Percentiles rank a stretch among this genome's conserved stretches.
phyloP scores from a whole-genome alignment of 2,329 filamentous ascomycete genomes.

The Fusarium sp. region DNA sequence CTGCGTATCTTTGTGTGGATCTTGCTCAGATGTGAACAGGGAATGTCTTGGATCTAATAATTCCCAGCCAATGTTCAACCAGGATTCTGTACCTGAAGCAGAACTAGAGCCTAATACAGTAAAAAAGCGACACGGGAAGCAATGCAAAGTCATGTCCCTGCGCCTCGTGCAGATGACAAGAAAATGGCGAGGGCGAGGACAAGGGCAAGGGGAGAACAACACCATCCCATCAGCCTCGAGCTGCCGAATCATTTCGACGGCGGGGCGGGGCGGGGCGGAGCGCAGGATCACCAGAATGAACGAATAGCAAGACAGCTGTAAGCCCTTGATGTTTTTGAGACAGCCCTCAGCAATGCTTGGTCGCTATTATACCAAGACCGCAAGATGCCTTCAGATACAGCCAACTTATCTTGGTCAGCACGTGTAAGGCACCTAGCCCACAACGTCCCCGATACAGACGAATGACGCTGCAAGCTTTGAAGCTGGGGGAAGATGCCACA shows the following conservation, averaged over 20 bases:
- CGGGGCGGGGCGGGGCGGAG: constrained; percentile 38
- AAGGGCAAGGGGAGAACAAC: constrained; percentile 1
- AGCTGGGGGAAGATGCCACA: constrained; percentile 33
- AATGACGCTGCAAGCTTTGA: constrained; percentile 23
- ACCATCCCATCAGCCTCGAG: constrained; percentile 2
- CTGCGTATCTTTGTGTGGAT: constrained; percentile 7
- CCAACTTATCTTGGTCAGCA: constrained; percentile 11
- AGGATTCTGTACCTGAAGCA: not conserved
- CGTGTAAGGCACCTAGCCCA: constrained; percentile 1
- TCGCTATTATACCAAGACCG: not conserved
- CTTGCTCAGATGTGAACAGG: constrained; percentile 5
- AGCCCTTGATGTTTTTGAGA: constrained; percentile 2
- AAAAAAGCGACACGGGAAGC: not conserved
- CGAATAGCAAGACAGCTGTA: not conserved
- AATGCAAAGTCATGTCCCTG: constrained; percentile 4
- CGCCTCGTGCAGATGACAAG: constrained; percentile 5
- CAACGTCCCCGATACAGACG: not conserved
- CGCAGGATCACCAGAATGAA: not conserved
- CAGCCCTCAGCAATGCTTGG: constrained; percentile 2
- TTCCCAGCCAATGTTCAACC: not conserved
- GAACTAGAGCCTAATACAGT: not conserved
- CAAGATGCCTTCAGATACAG: not conserved
- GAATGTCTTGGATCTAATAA: not conserved
- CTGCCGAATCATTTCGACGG: constrained; percentile 24
- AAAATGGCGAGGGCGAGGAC: not conserved